Conservation (phyloP, 75 land plant species). For the Picea glauca region DNA sequence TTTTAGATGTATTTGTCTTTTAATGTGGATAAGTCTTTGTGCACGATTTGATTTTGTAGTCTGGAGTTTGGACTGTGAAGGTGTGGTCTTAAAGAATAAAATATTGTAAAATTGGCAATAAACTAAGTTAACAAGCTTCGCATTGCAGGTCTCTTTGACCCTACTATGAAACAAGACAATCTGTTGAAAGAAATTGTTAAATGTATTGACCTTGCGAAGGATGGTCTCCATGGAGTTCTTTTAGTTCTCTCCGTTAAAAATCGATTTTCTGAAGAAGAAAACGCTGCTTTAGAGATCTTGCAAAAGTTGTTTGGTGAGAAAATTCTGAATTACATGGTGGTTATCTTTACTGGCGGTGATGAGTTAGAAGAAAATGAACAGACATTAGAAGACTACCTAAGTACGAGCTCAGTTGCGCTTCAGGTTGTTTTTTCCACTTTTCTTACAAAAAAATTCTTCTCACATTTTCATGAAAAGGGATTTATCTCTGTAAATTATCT, state of each 20-base stretch:
- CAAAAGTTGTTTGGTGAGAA: conserved; percentile 56
- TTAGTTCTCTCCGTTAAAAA: conserved; percentile 32
- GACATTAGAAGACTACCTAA: conserved; percentile 52
- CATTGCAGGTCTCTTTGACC: conserved; percentile 35
- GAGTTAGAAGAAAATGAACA: conserved; percentile 58
- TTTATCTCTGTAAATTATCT: no score
- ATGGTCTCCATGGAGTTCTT: conserved; percentile 35
- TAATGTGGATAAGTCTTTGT: not conserved
- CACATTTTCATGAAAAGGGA: no score
- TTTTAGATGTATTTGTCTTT: not conserved
- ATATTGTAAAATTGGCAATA: not conserved
- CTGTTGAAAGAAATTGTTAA: conserved; percentile 34
- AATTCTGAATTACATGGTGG: conserved; percentile 69
- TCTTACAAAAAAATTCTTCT: not conserved
- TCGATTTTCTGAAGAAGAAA: conserved; percentile 36
- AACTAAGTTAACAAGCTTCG: not conserved
- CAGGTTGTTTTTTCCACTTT: conserved; percentile 18
- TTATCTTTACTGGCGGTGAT: conserved; percentile 86
- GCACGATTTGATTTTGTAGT: not conserved
- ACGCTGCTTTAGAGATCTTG: conserved; percentile 38
- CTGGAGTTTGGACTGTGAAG: not conserved
- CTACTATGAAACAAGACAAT: conserved; percentile 17
- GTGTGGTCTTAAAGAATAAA: not conserved
- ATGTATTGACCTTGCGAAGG: conserved; percentile 39
- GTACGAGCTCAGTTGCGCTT: conserved; percentile 38